These are phyloP conservation scores for Dendrostoma leiphaemia DNA, from an alignment of 2,329 filamentous ascomycete genomes.

Conservation along the genomic window DNA sequence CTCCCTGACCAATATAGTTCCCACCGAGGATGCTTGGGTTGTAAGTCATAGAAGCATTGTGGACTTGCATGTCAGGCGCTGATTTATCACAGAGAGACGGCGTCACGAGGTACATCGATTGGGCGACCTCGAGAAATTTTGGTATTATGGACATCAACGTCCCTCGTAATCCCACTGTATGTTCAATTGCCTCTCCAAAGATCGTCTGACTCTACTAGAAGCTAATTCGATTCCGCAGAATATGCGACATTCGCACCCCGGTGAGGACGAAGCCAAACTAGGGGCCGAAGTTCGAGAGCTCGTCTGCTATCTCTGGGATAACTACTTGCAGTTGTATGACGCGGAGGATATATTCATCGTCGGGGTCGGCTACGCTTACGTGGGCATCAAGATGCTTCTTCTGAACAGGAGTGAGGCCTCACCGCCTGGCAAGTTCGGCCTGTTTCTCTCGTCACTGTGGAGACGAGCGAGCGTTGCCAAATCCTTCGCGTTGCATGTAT, in stretches of 20 bases:
- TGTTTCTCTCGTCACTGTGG: constrained; percentile 11
- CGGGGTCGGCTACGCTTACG: constrained; percentile 85
- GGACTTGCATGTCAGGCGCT: neutral
- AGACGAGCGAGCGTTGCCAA: neutral
- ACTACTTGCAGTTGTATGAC: constrained; percentile 80
- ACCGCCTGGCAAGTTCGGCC: neutral
- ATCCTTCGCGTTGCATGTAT: neutral
- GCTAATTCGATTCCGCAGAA: too few relatives aligned
- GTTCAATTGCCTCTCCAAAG: constrained; percentile 39
- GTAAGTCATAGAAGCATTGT: constrained; percentile 51
- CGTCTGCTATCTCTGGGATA: constrained; percentile 90
- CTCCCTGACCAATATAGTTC: constrained; percentile 67
- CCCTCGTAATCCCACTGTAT: constrained; percentile 57
- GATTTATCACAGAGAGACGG: constrained; percentile 65
- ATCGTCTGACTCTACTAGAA: too few relatives aligned
- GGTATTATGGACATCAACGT: constrained; percentile 91
- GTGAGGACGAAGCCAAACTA: constrained; percentile 43
- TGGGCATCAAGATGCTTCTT: constrained; percentile 78
- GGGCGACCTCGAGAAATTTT: constrained; percentile 75
- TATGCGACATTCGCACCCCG: constrained; percentile 44
- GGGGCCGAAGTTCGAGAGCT: constrained; percentile 68
- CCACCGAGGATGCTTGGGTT: constrained; percentile 84
- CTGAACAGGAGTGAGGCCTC: constrained; percentile 63
- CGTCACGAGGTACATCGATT: constrained; percentile 77
- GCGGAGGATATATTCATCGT: constrained; percentile 77